A percentile compares a stretch with the other conserved stretches of the same genome.
Evolutionary conservation across 805 yeast genomes (phyloP).

Genomic region (Metschnikowia amazonensis): DNA sequence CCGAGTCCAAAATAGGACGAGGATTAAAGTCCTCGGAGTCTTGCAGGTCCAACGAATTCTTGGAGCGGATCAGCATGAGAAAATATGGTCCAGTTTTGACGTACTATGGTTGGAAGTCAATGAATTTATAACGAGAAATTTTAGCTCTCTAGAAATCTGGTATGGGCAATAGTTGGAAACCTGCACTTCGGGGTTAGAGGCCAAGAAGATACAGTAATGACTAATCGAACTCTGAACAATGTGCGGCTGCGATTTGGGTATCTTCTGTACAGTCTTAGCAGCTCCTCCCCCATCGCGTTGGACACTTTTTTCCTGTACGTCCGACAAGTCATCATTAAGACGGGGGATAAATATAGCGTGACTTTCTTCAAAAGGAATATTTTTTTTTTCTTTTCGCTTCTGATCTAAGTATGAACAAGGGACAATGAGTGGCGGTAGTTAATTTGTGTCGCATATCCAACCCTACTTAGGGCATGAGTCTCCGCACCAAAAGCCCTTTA

Average conservation of each 20-base stretch:
- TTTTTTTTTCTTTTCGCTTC: not conserved
- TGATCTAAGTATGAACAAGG: too few relatives aligned
- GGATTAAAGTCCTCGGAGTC: constrained; percentile 10
- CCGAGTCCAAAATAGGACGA: constrained; percentile 5
- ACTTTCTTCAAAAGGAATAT: not conserved
- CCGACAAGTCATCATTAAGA: not conserved
- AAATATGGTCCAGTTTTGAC: not conserved
- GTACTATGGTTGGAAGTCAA: not conserved
- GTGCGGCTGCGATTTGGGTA: constrained; percentile 1
- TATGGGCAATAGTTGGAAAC: not conserved
- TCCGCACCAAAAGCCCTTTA: not conserved
- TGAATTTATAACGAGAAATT: not conserved
- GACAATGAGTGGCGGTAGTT: not conserved
- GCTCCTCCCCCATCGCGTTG: not conserved
- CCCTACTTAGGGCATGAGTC: not conserved
- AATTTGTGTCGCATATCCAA: not conserved
- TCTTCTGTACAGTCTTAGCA: not conserved
- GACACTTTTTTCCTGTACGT: not conserved
- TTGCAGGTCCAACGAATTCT: constrained; percentile 6
- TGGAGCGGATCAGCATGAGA: constrained; percentile 9
- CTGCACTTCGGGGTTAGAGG: not conserved
- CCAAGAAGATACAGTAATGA: not conserved
- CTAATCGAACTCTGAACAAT: not conserved
- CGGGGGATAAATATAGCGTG: not conserved
- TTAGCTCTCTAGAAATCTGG: not conserved